Evolutionary conservation across 2,329 filamentous ascomycete genomes (phyloP), one percentile per base, ranked within the genome.

Genomic region (Pseudogymnoascus sp.): DNA sequence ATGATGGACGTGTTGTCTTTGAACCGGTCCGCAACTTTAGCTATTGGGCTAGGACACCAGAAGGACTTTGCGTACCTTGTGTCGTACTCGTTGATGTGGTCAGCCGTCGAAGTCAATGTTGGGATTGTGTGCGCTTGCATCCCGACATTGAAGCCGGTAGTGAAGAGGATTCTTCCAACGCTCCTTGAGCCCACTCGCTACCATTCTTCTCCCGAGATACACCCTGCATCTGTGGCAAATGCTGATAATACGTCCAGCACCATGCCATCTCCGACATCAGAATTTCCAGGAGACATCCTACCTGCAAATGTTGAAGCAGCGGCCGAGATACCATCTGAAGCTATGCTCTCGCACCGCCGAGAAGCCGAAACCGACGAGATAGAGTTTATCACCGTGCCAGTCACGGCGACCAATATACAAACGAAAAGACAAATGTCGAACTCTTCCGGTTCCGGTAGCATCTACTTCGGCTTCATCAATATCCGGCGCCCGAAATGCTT

Each of bases 31-130:
- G 14, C 31, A 33, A 40, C 59, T 29, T 24, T 11, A 33, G 5
- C 59, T 3, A n/a, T 16, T 13, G 37, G 40, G 5, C 31, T 62
- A 14, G 33, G 24, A n/a, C 53, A 33, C 11, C 35, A 40, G 13
- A 24, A 74, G 4, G 77, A 83, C 63, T 85, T 84, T 67, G 76
- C 80, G 63, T 89, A 85, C 86, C 91, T 93, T 71, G 89, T 89
- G 0, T 90, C 90, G 0, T 76, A 91, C 6, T 90, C 90, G 0
- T 87, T 95, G 72, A 93, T 96, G 89, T 96, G 92, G 92, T 93
- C 89, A 14, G 89, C 88, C 11, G 86, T 96, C 64, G 92, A 96
- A 74, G 90, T 96, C 73, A 93, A 96, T 66, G 80, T 95, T 1
- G 91, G 90, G 21, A 91, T 96, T 70, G 87, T 90, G 67, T 95